Percentiles rank a stretch among this genome's conserved stretches.
phyloP scores from a whole-genome alignment of 495 filamentous ascomycete genomes.

The Hyaloscypha finlandica region DNA sequence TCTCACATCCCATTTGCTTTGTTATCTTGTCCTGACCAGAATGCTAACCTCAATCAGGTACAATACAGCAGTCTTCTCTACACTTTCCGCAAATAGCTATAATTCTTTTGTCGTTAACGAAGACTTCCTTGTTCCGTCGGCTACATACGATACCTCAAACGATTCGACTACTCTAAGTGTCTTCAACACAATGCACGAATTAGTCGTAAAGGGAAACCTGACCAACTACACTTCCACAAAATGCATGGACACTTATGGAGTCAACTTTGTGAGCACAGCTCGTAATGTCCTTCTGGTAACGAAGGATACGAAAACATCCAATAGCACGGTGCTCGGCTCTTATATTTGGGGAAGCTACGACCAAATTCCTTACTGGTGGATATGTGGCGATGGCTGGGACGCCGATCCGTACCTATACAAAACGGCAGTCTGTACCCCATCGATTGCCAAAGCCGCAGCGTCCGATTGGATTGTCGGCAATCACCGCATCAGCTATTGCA shows the following conservation, averaged over 20 bases:
- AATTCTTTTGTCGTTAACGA: slow-evolving; percentile 36
- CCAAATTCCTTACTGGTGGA: slow-evolving; percentile 15
- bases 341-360: neutral
- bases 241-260: slow-evolving; percentile 35
- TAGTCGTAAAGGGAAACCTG: slow-evolving; percentile 20
- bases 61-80: slow-evolving; percentile 45
- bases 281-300: slow-evolving; percentile 37
- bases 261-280: slow-evolving; percentile 34
- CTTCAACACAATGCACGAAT: slow-evolving; percentile 25
- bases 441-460: slow-evolving; percentile 3
- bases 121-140: slow-evolving; percentile 30
- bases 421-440: neutral
- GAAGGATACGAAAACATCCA: slow-evolving; percentile 19
- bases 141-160: neutral
- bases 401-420: neutral
- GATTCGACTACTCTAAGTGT: neutral
- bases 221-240: slow-evolving; percentile 25
- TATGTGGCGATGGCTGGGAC: slow-evolving; percentile 10
- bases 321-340: neutral
- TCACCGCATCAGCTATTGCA: slow-evolving; percentile 14
- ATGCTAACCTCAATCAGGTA: slow-evolving; percentile 31
- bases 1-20: neutral
- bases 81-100: slow-evolving; percentile 41
- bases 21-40: no score
- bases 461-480: neutral